Evolutionary conservation across 1,284 basidiomycete genomes (phyloP).

Genomic region (Boletus sp.): DNA sequence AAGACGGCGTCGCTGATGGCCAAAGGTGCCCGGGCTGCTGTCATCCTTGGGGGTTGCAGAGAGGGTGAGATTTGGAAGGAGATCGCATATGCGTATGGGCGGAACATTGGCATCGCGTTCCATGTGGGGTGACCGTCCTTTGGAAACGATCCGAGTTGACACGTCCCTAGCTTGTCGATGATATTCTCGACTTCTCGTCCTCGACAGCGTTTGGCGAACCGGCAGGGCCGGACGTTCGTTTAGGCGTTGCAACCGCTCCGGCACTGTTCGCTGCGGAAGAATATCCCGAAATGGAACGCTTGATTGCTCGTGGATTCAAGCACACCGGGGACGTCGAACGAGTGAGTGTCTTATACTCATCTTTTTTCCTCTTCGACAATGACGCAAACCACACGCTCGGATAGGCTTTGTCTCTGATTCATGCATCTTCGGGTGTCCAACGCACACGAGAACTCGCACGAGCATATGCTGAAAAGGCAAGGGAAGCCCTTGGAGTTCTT

Average conservation of each 20-base stretch:
- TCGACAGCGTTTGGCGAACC: conserved; percentile 81
- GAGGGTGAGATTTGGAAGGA: conserved; percentile 89
- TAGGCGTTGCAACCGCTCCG: conserved; percentile 92
- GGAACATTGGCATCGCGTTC: conserved; percentile 92
- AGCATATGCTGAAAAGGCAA: conserved; percentile 80
- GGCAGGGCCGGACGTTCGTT: conserved; percentile 77
- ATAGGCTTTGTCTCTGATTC: conserved; percentile 68
- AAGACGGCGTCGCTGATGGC: conserved; percentile 98
- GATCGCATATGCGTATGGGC: conserved; percentile 90
- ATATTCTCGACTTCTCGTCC: conserved; percentile 86
- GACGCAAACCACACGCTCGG: background rate
- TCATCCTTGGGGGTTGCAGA: conserved; percentile 86
- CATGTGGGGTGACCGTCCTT: conserved; percentile 63
- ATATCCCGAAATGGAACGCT: conserved; percentile 76
- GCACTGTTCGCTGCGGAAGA: conserved; percentile 96
- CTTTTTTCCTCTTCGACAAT: background rate
- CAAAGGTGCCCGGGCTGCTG: conserved; percentile 87
- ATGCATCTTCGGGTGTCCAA: conserved; percentile 75
- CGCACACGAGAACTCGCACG: conserved; percentile 81
- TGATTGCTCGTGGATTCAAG: conserved; percentile 87
- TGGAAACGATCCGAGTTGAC: conserved; percentile 7
- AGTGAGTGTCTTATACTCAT: conserved; percentile 47
- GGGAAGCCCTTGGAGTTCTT: conserved; percentile 69
- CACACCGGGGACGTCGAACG: conserved; percentile 84
- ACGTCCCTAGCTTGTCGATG: conserved; percentile 80